Base-by-base conservation (phyloP, 1,284 basidiomycete species). In the Amylostereum areolatum region DNA sequence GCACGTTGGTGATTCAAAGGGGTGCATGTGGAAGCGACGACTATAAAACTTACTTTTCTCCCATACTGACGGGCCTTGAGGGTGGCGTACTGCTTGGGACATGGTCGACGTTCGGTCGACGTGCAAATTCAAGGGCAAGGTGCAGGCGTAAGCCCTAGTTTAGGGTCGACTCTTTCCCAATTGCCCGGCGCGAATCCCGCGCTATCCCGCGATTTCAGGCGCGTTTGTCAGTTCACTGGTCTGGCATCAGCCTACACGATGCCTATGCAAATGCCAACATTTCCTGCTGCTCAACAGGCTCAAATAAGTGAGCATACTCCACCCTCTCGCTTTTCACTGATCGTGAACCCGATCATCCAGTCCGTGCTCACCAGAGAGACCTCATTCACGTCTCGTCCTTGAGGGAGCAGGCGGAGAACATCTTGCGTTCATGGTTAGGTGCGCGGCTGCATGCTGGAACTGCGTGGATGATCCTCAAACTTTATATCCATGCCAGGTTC, bases 321-420 rank as follows among this genome's bases (percentile, higher is more conserved):
- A 42, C 47, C 43, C 43, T 49, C 3, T 35, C 28, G 34, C n/a
- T 39, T 40, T 24, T 35, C 12, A 28, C 29, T 31, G 32, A 47
- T 45, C 7, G 29, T n/a, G 29, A 32, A 29, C 9, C 47, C 43
- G 24, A 35, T 33, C 47, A 9, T 43, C 11, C 56, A 95, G 92
- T 94, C 59, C 77, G 92, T 55, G 84, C 92, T 35, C 85, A 92
- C 62, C 92, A 95, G 62, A 73, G 92, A 52, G 92, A 96, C 66
- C 59, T 87, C 27, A 85, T 85, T 55, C 89, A 93, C 66, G 75
- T 92, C 43, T 74, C 79, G 27, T 78, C 82, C 5, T 67, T 95
- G 58, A 82, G 78, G 49, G 89, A 92, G 49, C 84, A 93, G 56
- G 71, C 82, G 3, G 88, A 91, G 52, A 80, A 77, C 54, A 82